A percentile compares a stretch with the other conserved stretches of the same genome.
phyloP scores from a whole-genome alignment of 495 filamentous ascomycete genomes.

The Xylaria telfairii region DNA sequence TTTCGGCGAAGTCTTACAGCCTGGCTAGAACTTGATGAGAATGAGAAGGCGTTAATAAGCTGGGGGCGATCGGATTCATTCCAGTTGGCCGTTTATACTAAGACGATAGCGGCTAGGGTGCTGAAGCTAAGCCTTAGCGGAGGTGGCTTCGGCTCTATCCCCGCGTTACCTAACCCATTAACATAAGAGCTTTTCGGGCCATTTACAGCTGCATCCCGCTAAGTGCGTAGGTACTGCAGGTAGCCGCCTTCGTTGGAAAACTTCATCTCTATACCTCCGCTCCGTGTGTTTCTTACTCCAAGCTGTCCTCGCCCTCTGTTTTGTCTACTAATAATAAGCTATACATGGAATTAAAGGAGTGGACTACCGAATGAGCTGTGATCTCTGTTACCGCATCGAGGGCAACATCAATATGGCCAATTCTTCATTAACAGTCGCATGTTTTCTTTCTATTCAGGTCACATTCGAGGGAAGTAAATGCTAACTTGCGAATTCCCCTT shows the following conservation, averaged over 20 bases:
- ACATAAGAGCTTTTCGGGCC: background rate
- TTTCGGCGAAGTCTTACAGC: background rate
- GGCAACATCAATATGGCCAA: no score
- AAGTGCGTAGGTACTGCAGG: no score
- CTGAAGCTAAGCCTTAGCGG: background rate
- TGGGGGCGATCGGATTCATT: background rate
- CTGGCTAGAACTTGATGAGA: background rate
- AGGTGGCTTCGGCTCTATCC: background rate
- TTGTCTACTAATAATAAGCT: no score
- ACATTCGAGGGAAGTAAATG: no score
- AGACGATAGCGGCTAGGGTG: background rate
- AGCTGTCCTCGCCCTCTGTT: no score
- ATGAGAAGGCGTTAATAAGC: background rate
- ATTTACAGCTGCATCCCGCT: background rate
- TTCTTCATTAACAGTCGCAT: no score
- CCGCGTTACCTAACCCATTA: background rate
- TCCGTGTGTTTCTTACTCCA: background rate
- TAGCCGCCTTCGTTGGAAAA: background rate
- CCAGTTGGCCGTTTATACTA: background rate
- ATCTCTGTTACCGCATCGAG: no score
- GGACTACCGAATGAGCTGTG: no score
- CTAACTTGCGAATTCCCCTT: no score
- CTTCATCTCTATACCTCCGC: background rate
- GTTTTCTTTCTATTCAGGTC: no score
- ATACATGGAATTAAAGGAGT: no score